Base-by-base conservation (phyloP, 352 stramenopile genomes). In the Peronospora belbahrii region DNA sequence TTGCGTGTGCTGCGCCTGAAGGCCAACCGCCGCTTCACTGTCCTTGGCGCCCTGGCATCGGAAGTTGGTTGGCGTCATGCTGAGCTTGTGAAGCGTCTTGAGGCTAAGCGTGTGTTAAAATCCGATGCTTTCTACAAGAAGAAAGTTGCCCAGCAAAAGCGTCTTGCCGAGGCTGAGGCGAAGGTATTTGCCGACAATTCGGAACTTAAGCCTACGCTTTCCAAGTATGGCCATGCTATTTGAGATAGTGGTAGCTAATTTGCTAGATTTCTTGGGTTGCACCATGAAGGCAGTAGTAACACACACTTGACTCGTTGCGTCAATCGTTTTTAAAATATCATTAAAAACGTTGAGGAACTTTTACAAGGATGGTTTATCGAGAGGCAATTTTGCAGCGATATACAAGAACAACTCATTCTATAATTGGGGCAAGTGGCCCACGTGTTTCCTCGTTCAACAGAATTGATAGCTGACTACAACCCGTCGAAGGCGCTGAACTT, bases 81-180 rank as follows among this genome's bases (percentile, higher is more conserved):
- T 53, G 92, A 97, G 48, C 82, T 99, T 42, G 80, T 99, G 51
- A 73, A 81, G 53, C 78, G 76, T 42, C 78, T 99, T 30, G 96
- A 99, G 71, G 77, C 80, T 67, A 94, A 96, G 82, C 82, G 85
- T 69, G 78, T 93, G 54, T 62, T 95, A 88, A 97, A 88, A 76
- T 92, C 88, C 49, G 94, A 97, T 59, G 95, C 93, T 57, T 99
- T 94, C 79, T 98, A 98, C 85, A 92, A 97, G 72, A 94, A 97
- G 71, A 99, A 99, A 85, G 61, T 88, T 24, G 80, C 79, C 32
- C 77, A 92, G 70, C 57, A 68, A 58, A 98, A 98, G 86, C 91
- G 83, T 48, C 67, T 78, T 42, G 70, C 63, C 53, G 79, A 89
- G 44, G 74, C 92, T 34, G 87, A 86, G 55, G 74, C 75, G 67